Conservation (phyloP, 345 rosid species). For the Salix brachista region DNA sequence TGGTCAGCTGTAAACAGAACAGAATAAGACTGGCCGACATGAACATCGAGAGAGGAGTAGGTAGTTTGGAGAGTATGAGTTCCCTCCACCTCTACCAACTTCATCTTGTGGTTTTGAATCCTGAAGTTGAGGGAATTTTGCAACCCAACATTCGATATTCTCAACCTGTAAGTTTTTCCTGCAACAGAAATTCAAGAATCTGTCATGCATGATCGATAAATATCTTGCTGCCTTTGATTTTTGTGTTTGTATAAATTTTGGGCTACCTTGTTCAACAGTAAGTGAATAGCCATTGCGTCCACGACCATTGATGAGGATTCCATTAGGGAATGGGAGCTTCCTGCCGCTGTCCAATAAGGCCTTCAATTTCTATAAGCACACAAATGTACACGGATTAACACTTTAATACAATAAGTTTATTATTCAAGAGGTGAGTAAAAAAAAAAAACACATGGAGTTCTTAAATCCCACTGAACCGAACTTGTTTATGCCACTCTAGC, state of each 20-base stretch:
- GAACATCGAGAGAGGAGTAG: conserved; percentile 68
- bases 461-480: too few species aligned
- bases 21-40: conserved; percentile 86
- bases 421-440: background rate
- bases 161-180: conserved; percentile 84
- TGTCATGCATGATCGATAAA: background rate
- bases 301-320: conserved; percentile 87
- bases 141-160: conserved; percentile 82
- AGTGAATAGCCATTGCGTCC: conserved; percentile 58
- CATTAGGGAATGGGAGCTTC: conserved; percentile 70
- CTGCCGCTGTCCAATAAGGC: conserved; percentile 55
- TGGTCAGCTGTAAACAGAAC: conserved; percentile 82
- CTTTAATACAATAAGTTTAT: background rate
- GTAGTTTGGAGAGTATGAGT: conserved; percentile 78
- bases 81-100: conserved; percentile 87
- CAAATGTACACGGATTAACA: background rate
- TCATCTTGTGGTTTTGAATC: conserved; percentile 81
- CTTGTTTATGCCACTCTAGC: too few species aligned
- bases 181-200: conserved; percentile 3
- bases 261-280: conserved; percentile 72
- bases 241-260: background rate
- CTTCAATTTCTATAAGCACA: conserved; percentile 44
- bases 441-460: background rate
- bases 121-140: conserved; percentile 70
- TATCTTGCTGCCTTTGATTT: too few species aligned